phyloP scores from a whole-genome alignment of 225 moss, liverwort and hornwort species.

The Lunularia cruciata region DNA sequence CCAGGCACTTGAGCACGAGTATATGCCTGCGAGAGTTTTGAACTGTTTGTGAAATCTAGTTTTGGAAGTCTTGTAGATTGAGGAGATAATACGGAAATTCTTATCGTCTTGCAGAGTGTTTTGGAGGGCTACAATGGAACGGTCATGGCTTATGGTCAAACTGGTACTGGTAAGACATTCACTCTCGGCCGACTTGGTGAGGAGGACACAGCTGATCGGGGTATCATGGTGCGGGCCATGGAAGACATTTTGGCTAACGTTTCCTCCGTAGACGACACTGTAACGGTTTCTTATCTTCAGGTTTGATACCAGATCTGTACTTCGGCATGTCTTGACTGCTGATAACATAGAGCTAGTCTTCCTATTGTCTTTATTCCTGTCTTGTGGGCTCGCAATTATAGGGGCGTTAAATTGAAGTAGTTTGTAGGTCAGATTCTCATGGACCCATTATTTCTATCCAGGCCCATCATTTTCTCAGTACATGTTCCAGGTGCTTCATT shows the following conservation, averaged over 20 bases:
- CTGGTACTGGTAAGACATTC: conserved; percentile 95
- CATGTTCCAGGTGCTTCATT: too few relatives aligned
- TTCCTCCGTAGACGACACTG: conserved; percentile 74
- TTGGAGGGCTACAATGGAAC: conserved; percentile 98
- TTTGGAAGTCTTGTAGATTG: neutral
- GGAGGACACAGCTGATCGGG: conserved; percentile 91
- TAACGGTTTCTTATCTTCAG: conserved; percentile 97
- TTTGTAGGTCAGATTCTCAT: too few relatives aligned
- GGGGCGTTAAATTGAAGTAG: too few relatives aligned
- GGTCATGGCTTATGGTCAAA: conserved; percentile 99
- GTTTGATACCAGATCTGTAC: too few relatives aligned
- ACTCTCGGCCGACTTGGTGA: conserved; percentile 89
- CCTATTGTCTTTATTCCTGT: too few relatives aligned
- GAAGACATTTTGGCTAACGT: conserved; percentile 92
- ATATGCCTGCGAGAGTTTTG: too few relatives aligned
- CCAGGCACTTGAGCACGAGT: too few relatives aligned
- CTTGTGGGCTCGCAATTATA: too few relatives aligned
- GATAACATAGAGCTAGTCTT: too few relatives aligned
- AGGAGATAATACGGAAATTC: neutral
- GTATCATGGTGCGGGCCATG: conserved; percentile 99
- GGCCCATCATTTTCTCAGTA: too few relatives aligned
- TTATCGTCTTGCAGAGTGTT: conserved; percentile 60
- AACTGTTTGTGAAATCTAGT: neutral
- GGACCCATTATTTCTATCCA: too few relatives aligned
- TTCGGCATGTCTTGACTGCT: too few relatives aligned